These are phyloP conservation scores for Cryptosporidium bovis DNA, from an alignment of 169 alveolate genomes.

Conservation along the genomic window DNA sequence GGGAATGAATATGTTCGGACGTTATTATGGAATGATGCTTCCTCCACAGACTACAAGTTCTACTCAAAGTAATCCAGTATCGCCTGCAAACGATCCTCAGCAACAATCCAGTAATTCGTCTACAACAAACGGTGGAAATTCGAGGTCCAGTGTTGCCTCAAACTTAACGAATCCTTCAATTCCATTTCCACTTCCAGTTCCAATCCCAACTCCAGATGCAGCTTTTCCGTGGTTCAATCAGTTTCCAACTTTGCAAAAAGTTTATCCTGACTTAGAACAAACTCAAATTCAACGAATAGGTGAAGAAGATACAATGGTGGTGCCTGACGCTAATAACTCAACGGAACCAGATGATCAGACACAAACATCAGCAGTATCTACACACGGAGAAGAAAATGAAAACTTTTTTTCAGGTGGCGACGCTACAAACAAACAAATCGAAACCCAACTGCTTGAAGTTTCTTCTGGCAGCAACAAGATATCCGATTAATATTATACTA, in stretches of 20 bases:
- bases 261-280: constrained; percentile 9
- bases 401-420: not conserved
- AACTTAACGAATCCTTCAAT: not conserved
- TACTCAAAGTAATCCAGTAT: not conserved
- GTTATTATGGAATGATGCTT: constrained; percentile 34
- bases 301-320: too few relatives aligned
- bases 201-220: too few relatives aligned
- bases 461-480: constrained; percentile 65
- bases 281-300: not conserved
- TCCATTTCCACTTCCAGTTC: too few relatives aligned
- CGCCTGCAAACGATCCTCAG: constrained; percentile 1
- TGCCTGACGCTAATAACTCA: not conserved
- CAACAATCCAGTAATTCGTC: not conserved
- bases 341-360: not conserved
- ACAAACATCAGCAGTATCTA: too few relatives aligned
- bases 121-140: not conserved
- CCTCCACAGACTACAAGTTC: constrained; percentile 6
- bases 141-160: not conserved
- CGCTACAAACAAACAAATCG: constrained; percentile 29
- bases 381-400: not conserved
- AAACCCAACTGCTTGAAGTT: constrained; percentile 51
- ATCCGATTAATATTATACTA: constrained; percentile 11
- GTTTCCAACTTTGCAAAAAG: not conserved
- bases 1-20: constrained; percentile 45
- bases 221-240: constrained; percentile 30